Conservation (phyloP, 495 filamentous ascomycete species). For the Acidiella bohemica region DNA sequence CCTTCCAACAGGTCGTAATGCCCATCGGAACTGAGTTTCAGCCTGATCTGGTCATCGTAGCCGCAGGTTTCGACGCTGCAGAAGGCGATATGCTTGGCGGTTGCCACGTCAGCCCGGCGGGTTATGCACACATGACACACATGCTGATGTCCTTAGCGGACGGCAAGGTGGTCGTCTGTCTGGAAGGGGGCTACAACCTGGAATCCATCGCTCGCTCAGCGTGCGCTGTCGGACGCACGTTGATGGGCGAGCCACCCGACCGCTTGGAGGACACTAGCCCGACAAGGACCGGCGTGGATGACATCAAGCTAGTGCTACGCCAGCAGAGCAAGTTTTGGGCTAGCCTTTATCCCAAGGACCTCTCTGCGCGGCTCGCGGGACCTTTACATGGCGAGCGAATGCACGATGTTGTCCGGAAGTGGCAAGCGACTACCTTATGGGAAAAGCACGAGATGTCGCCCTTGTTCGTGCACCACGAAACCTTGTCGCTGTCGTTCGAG, state of each 20-base stretch:
- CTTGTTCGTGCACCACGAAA: slow-evolving; percentile 56
- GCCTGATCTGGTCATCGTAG: slow-evolving; percentile 87
- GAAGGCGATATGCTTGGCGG: slow-evolving; percentile 82
- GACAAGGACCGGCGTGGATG: slow-evolving; percentile 34
- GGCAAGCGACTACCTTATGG: slow-evolving; percentile 54
- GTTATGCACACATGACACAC: slow-evolving; percentile 97
- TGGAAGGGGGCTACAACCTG: slow-evolving; percentile 93
- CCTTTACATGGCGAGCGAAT: slow-evolving; percentile 33
- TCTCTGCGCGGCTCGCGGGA: slow-evolving; percentile 23
- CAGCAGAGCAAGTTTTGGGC: slow-evolving; percentile 47
- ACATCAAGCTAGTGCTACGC: slow-evolving; percentile 40
- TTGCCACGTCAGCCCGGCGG: slow-evolving; percentile 77
- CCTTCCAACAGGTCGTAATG: slow-evolving; percentile 96
- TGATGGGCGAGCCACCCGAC: slow-evolving; percentile 90
- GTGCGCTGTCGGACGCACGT: slow-evolving; percentile 73
- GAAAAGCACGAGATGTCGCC: slow-evolving; percentile 61
- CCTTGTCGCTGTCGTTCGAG: slow-evolving; percentile 63
- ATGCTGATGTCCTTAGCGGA: slow-evolving; percentile 95
- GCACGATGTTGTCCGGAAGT: slow-evolving; percentile 61
- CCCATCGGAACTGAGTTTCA: slow-evolving; percentile 85
- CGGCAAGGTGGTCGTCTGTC: slow-evolving; percentile 79
- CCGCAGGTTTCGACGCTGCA: slow-evolving; percentile 92
- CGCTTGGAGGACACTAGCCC: slow-evolving; percentile 35
- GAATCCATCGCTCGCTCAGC: slow-evolving; percentile 83
- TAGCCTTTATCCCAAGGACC: slow-evolving; percentile 41